These are phyloP conservation scores for Amyloporia xantha DNA, from an alignment of 768 basidiomycete species.

Conservation along the genomic window DNA sequence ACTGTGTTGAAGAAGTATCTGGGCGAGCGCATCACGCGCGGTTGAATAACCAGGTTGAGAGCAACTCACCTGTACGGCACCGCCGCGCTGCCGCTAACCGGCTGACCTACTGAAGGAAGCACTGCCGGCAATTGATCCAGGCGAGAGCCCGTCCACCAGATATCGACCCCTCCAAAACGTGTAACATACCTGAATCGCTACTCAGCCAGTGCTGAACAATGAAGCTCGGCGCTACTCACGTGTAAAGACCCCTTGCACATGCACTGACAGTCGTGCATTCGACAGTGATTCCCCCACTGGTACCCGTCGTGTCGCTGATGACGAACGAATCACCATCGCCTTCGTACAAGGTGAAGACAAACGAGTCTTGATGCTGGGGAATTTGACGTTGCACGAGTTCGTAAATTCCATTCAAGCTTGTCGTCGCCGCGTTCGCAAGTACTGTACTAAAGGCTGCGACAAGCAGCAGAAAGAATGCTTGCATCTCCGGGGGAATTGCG, in stretches of 20 bases:
- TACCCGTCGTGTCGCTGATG: slow-evolving; percentile 22
- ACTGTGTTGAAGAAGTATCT: slow-evolving; percentile 36
- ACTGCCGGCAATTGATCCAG: slow-evolving; percentile 24
- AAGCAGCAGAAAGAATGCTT: background rate
- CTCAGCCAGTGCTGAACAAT: no score
- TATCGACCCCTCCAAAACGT: slow-evolving; percentile 31
- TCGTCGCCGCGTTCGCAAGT: background rate
- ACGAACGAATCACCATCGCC: slow-evolving; percentile 27
- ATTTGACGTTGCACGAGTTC: slow-evolving; percentile 29
- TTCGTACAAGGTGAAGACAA: slow-evolving; percentile 24
- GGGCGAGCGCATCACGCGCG: background rate
- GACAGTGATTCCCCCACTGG: slow-evolving; percentile 22
- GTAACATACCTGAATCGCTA: slow-evolving; percentile 27
- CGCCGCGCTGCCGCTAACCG: slow-evolving; percentile 27
- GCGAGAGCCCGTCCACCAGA: slow-evolving; percentile 39
- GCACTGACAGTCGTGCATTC: slow-evolving; percentile 31
- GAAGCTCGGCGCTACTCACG: slow-evolving; percentile 26
- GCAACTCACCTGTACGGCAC: slow-evolving; percentile 29
- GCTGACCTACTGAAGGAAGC: slow-evolving; percentile 26
- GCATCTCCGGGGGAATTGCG: slow-evolving; percentile 1
- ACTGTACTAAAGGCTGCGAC: background rate
- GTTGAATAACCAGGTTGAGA: no score
- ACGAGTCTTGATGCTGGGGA: slow-evolving; percentile 25
- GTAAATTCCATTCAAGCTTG: slow-evolving; percentile 26
- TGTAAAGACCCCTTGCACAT: slow-evolving; percentile 33